Evolutionary conservation across 345 rosid species (phyloP), one percentile per base, ranked within the genome.

Genomic region (Murraya paniculata): DNA sequence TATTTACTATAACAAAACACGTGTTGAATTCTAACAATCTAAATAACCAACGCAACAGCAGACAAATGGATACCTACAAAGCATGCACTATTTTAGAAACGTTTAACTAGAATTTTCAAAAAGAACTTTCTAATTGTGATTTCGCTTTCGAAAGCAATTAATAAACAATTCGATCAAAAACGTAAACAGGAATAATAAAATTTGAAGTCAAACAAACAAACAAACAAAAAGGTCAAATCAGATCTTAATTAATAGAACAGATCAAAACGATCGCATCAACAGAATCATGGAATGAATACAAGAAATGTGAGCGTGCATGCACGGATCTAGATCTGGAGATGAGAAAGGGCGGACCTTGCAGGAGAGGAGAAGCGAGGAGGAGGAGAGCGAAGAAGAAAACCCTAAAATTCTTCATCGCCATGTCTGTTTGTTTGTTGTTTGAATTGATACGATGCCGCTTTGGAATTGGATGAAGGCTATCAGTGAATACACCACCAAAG

Each of bases 331-430:
- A 91, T 92, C 94, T 81, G 78, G 74, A 80, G 66, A 41, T 27
- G 25, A 77, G 77, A 59, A 57, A 28, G 45, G 33, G 57, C 50
- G 30, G 56, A 95, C 97, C 99, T 86, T 92, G 94, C 72, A 91
- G 87, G 72, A 93, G 73, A 84, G 94, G 92, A 70, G 90, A 90
- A 1, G 86, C 94, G 48, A 92, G 84, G 77, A 94, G 84, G 86
- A 95, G 88, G 72, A 95, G 72, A 74, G 91, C 89, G 64, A 89
- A 81, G 90, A 93, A 80, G 80, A 93, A 74, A 86, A 89, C 85
- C 84, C 90, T 88, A 85, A 90, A 76, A 79, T 61, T 68, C 72
- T 66, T 80, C 88, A 78, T 88, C 80, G 82, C 82, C 22, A 64
- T 22, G 36, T 16, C 70, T 35, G 45, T 6, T 39, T 35, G 9